Conservation (phyloP, 169 alveolate genomes). For the Plasmodium falciparum region DNA sequence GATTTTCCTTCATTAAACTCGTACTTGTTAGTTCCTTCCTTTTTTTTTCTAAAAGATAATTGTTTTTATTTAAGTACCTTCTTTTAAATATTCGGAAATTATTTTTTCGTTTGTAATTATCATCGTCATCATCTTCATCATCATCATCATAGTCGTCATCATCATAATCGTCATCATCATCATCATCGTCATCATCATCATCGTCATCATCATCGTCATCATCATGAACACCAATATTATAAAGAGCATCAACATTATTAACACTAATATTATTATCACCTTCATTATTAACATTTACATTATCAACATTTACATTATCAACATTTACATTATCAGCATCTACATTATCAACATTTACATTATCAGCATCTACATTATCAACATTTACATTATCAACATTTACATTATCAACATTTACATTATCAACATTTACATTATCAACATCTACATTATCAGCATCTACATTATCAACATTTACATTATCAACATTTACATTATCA, state of each 20-base stretch:
- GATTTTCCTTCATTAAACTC: not conserved
- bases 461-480: not conserved
- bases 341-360: too few relatives aligned
- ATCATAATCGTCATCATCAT: not conserved
- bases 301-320: not conserved
- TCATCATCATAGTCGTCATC: not conserved
- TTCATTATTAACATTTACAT: not conserved
- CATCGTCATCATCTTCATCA: not conserved
- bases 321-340: not conserved
- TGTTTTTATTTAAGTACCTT: not conserved
- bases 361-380: not conserved
- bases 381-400: not conserved
- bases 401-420: not conserved
- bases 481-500: not conserved
- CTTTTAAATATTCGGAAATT: not conserved
- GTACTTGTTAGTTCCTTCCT: too few relatives aligned
- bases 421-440: not conserved
- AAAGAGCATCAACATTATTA: not conserved
- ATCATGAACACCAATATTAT: too few relatives aligned
- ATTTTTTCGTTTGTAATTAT: not conserved
- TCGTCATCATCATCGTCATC: too few relatives aligned
- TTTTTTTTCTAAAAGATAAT: too few relatives aligned
- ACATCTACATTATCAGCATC: not conserved
- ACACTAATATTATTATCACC: not conserved
- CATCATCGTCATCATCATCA: not conserved